These are phyloP conservation scores for Populus tomentosa DNA, from an alignment of 441 rosid genomes.

Conservation along the genomic window DNA sequence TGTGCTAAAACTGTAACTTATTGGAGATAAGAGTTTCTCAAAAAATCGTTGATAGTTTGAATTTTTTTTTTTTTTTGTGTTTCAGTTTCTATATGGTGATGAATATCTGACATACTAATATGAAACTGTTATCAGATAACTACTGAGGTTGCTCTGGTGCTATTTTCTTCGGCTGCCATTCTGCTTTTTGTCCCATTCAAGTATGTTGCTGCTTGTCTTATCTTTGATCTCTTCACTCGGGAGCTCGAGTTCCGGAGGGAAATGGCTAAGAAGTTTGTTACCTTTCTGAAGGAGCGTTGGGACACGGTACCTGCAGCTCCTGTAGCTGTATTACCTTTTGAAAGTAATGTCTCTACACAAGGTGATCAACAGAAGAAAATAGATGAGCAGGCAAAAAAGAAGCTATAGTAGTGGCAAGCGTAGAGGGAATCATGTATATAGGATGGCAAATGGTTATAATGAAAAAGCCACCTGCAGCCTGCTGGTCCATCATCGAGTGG, in stretches of 20 bases:
- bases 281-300: conserved; percentile 79
- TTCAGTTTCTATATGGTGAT: not conserved
- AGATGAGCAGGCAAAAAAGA: conserved; percentile 29
- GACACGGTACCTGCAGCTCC: conserved; percentile 80
- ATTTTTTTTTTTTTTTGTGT: not conserved
- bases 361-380: conserved; percentile 31
- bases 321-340: conserved; percentile 71
- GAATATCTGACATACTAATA: not conserved
- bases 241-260: conserved; percentile 80
- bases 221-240: conserved; percentile 78
- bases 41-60: not conserved
- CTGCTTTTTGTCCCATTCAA: conserved; percentile 79
- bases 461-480: not conserved
- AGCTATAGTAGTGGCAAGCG: conserved; percentile 23
- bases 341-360: conserved; percentile 39
- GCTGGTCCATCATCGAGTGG: not conserved
- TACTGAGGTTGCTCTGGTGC: conserved; percentile 66
- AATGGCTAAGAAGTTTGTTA: conserved; percentile 63
- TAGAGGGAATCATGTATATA: not conserved
- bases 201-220: conserved; percentile 59
- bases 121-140: conserved; percentile 53
- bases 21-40: not conserved
- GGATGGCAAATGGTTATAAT: not conserved
- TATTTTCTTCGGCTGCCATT: conserved; percentile 56
- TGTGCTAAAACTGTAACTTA: not conserved